Percentiles rank a stretch among this genome's conserved stretches.
Conservation (phyloP, 306 rosid genomes). For the Malus fusca region DNA sequence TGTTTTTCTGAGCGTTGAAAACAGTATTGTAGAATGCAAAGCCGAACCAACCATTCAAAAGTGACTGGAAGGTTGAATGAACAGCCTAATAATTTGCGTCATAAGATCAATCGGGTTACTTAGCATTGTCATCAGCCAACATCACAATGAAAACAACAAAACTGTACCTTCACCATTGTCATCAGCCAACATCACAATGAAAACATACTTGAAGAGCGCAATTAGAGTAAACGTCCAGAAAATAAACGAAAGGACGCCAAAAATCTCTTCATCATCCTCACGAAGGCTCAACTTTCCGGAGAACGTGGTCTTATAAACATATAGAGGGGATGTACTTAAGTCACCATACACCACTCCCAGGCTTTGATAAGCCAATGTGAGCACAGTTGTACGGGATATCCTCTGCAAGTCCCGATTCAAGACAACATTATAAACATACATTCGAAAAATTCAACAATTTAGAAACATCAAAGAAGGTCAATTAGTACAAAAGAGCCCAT, state of each 20-base stretch:
- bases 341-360: slow-evolving; percentile 86
- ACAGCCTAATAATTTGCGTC: background rate
- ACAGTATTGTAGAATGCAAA: too few relatives aligned
- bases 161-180: slow-evolving; percentile 79
- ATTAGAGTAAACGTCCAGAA: slow-evolving; percentile 73
- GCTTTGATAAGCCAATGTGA: slow-evolving; percentile 72
- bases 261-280: slow-evolving; percentile 67
- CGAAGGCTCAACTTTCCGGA: slow-evolving; percentile 64
- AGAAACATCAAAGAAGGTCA: background rate
- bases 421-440: slow-evolving; percentile 5
- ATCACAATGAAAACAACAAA: background rate
- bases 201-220: slow-evolving; percentile 72
- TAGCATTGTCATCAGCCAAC: background rate
- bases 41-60: background rate
- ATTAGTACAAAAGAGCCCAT: background rate
- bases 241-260: slow-evolving; percentile 71
- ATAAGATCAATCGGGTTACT: background rate
- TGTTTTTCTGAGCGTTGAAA: background rate
- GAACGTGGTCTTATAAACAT: slow-evolving; percentile 76
- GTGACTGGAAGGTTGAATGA: slow-evolving; percentile 1
- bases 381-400: slow-evolving; percentile 40
- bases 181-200: slow-evolving; percentile 67
- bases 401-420: slow-evolving; percentile 49
- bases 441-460: background rate
- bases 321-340: slow-evolving; percentile 76